A percentile compares a stretch with the other conserved stretches of the same genome.
Conservation (phyloP, 2,329 filamentous ascomycete genomes). For the Neopestalotiopsis rosae region DNA sequence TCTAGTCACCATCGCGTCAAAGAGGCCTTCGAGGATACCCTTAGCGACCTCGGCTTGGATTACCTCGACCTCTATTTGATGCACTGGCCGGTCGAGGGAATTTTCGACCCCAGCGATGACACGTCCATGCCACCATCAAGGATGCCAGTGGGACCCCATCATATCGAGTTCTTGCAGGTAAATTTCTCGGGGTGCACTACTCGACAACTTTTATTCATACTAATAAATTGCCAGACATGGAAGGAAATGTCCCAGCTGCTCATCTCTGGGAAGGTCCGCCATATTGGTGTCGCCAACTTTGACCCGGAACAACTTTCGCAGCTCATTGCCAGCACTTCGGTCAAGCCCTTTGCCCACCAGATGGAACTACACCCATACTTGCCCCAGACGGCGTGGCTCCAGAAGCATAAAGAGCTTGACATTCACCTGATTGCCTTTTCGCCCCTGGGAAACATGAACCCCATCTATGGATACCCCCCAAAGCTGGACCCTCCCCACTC, state of each 20-base stretch:
- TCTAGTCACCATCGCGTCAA: slow-evolving; percentile 76
- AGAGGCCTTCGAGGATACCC: slow-evolving; percentile 72
- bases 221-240: slow-evolving; percentile 73
- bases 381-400: slow-evolving; percentile 52
- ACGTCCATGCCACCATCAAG: not conserved
- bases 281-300: slow-evolving; percentile 64
- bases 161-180: slow-evolving; percentile 47
- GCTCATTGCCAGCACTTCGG: slow-evolving; percentile 53
- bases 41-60: slow-evolving; percentile 75
- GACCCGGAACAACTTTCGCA: slow-evolving; percentile 60
- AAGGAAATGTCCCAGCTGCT: slow-evolving; percentile 74
- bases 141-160: too few species aligned
- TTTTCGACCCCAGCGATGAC: not conserved
- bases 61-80: slow-evolving; percentile 59
- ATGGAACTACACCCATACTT: slow-evolving; percentile 76
- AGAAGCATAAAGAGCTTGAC: too few species aligned
- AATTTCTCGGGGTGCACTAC: slow-evolving; percentile 52
- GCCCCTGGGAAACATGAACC: too few species aligned
- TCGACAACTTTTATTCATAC: too few species aligned
- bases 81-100: slow-evolving; percentile 64
- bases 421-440: too few species aligned
- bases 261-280: slow-evolving; percentile 59
- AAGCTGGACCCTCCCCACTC: too few species aligned
- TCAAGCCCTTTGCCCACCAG: slow-evolving; percentile 72
- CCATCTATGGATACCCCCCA: too few species aligned